Conservation (phyloP, 495 filamentous ascomycete species). For the Podospora tetraspora region DNA sequence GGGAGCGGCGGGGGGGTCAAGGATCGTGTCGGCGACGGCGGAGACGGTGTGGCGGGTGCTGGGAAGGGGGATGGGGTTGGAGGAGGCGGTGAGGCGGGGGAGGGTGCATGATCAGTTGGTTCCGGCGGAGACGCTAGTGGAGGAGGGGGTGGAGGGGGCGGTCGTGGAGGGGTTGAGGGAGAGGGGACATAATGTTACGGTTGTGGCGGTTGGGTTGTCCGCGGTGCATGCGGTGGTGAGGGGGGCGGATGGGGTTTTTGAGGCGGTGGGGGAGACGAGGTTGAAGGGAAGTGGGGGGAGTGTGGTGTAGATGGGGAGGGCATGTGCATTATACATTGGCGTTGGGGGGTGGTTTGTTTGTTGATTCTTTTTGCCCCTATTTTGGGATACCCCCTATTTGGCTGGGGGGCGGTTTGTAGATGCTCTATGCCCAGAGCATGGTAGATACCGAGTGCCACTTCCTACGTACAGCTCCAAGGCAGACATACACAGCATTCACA, state of each 20-base stretch:
- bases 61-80: conserved; percentile 54
- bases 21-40: conserved; percentile 79
- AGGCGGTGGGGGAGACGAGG: conserved; percentile 61
- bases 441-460: too few species aligned
- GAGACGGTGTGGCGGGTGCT: conserved; percentile 71
- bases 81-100: conserved; percentile 59
- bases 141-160: conserved; percentile 62
- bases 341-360: background rate
- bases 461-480: too few species aligned
- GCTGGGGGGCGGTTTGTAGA: background rate
- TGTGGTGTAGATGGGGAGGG: conserved; percentile 44
- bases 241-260: conserved; percentile 61
- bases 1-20: conserved; percentile 78
- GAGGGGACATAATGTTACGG: conserved; percentile 69
- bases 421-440: background rate
- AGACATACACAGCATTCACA: too few species aligned
- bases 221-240: conserved; percentile 67
- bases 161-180: conserved; percentile 59
- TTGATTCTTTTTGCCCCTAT: background rate
- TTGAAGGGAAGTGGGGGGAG: conserved; percentile 69
- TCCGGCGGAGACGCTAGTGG: conserved; percentile 64
- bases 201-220: conserved; percentile 57
- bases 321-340: background rate
- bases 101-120: conserved; percentile 79
- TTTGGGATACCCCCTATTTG: background rate